These are phyloP conservation scores for Macrolepiota fuliginosa DNA, from an alignment of 768 basidiomycete species.

Conservation along the genomic window DNA sequence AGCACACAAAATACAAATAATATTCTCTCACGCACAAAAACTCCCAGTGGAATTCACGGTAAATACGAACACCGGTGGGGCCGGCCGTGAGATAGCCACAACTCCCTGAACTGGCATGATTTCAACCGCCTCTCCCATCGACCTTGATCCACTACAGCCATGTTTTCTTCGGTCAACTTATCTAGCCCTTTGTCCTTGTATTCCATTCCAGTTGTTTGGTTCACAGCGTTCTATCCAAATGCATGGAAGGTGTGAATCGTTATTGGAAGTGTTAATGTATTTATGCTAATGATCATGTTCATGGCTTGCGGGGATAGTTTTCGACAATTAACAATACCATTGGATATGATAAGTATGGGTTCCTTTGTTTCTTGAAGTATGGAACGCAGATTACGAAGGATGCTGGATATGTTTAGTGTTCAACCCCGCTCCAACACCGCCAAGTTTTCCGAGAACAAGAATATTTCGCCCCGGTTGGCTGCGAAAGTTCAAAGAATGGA, in stretches of 20 bases:
- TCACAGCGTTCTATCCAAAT: slow-evolving; percentile 30
- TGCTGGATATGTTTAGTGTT: slow-evolving; percentile 20
- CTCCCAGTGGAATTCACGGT: not conserved
- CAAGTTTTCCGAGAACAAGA: slow-evolving; percentile 22
- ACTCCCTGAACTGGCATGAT: not conserved
- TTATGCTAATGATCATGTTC: not conserved
- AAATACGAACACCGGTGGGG: not conserved
- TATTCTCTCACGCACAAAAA: not conserved
- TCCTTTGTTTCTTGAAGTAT: not conserved
- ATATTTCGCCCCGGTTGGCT: slow-evolving; percentile 21
- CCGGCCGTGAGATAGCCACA: not conserved
- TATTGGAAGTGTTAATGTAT: not conserved
- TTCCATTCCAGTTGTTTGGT: slow-evolving; percentile 35
- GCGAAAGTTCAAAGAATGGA: slow-evolving; percentile 31
- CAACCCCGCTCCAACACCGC: slow-evolving; percentile 27
- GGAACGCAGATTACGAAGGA: not conserved
- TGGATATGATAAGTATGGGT: slow-evolving; percentile 34
- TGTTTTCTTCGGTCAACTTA: slow-evolving; percentile 6
- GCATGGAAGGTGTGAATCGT: slow-evolving; percentile 24
- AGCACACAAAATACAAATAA: too few relatives aligned
- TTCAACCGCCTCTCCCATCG: not conserved
- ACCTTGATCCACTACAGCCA: not conserved
- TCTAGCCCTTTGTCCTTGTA: slow-evolving; percentile 30
- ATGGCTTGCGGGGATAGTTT: slow-evolving; percentile 15
- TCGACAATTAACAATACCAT: slow-evolving; percentile 24